A percentile compares a stretch with the other conserved stretches of the same genome.
These are phyloP conservation scores for Deinandra increscens DNA, from an alignment of 129 eudicot species.

Conservation along the genomic window DNA sequence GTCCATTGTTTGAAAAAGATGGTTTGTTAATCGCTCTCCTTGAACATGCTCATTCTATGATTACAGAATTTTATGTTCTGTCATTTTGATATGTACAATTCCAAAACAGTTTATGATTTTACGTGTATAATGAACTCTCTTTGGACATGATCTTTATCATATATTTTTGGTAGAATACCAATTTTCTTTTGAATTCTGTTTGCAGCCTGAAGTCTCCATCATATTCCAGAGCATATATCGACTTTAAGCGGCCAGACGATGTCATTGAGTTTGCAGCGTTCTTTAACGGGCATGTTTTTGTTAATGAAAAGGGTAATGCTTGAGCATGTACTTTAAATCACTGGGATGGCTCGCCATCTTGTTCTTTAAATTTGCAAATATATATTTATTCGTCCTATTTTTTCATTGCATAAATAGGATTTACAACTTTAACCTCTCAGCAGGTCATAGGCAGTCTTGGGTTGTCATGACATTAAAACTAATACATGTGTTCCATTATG, in stretches of 20 bases:
- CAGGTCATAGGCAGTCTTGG: not conserved
- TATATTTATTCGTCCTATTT: not conserved
- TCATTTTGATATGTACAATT: not conserved
- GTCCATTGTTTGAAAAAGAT: slow-evolving; percentile 12
- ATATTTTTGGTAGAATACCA: slow-evolving; percentile 37
- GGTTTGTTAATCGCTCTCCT: not conserved
- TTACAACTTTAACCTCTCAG: not conserved
- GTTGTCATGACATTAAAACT: slow-evolving; percentile 13
- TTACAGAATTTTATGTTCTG: not conserved
- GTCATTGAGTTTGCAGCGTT: slow-evolving; percentile 90
- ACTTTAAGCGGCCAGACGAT: slow-evolving; percentile 77
- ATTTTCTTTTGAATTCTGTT: slow-evolving; percentile 48
- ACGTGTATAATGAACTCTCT: not conserved
- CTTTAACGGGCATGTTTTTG: slow-evolving; percentile 84
- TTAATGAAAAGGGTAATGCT: slow-evolving; percentile 81
- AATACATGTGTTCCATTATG: slow-evolving; percentile 1
- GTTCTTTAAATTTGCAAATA: slow-evolving; percentile 34
- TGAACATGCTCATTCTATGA: not conserved
- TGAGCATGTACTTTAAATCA: slow-evolving; percentile 18
- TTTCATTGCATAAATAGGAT: not conserved
- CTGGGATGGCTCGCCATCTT: not conserved
- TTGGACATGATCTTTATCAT: not conserved
- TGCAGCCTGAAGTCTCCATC: slow-evolving; percentile 65
- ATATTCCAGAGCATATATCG: slow-evolving; percentile 70
- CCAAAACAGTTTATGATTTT: not conserved